Evolutionary conservation across 257 asterid species (phyloP).

Genomic region (Solanum chmielewskii): DNA sequence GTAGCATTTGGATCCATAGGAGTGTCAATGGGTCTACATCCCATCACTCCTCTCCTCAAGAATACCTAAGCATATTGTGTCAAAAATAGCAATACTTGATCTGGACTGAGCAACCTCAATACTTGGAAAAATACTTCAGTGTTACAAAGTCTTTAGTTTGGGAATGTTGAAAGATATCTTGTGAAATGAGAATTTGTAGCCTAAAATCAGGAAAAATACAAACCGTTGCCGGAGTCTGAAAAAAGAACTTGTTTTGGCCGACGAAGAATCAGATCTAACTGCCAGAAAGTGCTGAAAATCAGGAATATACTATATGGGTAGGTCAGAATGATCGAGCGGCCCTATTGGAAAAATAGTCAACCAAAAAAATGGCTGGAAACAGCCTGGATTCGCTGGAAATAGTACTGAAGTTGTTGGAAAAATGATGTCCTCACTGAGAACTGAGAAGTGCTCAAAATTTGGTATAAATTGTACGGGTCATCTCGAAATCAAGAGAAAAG

Average conservation of each 20-base stretch:
- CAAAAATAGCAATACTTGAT: not conserved
- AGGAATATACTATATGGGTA: not conserved
- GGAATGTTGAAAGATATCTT: not conserved
- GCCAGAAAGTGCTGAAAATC: not conserved
- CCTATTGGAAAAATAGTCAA: not conserved
- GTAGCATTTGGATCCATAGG: not conserved
- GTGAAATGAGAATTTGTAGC: not conserved
- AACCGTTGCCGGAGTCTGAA: not conserved
- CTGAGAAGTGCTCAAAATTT: not conserved
- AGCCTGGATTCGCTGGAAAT: not conserved
- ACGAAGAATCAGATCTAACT: not conserved
- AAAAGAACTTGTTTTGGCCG: not conserved
- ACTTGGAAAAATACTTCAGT: not conserved
- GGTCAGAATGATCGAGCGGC: not conserved
- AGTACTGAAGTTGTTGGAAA: not conserved
- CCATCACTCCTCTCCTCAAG: not conserved
- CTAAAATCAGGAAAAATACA: not conserved
- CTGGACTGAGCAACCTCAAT: not conserved
- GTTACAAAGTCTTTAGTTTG: not conserved
- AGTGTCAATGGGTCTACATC: not conserved
- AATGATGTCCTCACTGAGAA: not conserved
- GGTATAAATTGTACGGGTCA: not conserved
- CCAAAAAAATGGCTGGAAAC: not conserved
- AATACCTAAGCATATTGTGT: not conserved
- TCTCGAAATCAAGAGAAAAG: not conserved